phyloP scores from a whole-genome alignment of 495 filamentous ascomycete species.

The Xylaria sp. region DNA sequence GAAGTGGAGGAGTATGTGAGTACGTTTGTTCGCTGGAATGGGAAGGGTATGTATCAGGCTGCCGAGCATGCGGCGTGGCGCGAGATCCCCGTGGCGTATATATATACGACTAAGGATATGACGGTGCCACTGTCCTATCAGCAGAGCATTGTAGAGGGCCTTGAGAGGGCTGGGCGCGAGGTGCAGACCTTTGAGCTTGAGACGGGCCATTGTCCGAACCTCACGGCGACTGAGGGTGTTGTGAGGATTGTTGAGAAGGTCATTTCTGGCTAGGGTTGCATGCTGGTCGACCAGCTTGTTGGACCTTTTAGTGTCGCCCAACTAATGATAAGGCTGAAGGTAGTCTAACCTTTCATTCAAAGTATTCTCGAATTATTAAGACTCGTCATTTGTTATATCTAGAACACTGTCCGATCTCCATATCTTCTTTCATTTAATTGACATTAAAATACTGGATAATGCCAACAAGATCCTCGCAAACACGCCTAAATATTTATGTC shows the following conservation, averaged over 20 bases:
- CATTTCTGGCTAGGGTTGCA: not conserved
- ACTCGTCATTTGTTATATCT: no score
- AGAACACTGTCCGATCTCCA: no score
- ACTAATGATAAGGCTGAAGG: no score
- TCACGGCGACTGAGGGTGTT: constrained; percentile 39
- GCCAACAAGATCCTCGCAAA: no score
- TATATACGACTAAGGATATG: constrained; percentile 44
- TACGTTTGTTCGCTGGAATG: constrained; percentile 44
- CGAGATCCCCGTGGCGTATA: constrained; percentile 47
- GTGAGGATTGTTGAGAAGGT: constrained; percentile 30
- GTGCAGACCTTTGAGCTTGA: constrained; percentile 39
- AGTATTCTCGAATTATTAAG: no score
- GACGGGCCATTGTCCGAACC: constrained; percentile 43
- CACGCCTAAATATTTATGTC: no score
- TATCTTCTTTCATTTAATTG: no score
- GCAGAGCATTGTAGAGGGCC: constrained; percentile 43
- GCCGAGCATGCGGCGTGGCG: constrained; percentile 45
- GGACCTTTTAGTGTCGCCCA: no score
- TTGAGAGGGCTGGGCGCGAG: constrained; percentile 36
- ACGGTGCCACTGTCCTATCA: constrained; percentile 46
- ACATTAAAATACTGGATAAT: no score
- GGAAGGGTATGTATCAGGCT: constrained; percentile 33
- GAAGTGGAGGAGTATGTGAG: constrained; percentile 26
- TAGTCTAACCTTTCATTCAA: no score
- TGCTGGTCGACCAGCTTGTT: no score